Percentiles rank a stretch among this genome's conserved stretches.
Evolutionary conservation across 257 asterid genomes (phyloP).

Genomic region (Vinca minor): DNA sequence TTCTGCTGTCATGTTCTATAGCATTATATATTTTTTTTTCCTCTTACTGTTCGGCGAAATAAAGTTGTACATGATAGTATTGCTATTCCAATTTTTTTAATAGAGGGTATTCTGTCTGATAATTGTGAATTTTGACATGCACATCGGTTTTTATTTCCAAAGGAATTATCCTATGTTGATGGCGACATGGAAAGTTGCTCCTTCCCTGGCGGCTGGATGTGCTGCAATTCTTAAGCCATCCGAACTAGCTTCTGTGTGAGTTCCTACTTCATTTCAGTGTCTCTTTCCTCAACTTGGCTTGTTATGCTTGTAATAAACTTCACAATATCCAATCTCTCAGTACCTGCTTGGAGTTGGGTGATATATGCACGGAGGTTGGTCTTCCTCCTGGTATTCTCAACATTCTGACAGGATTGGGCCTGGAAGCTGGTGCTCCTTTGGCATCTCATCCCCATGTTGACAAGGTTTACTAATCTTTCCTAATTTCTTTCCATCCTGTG

Average conservation of each 20-base stretch:
- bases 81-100: no score
- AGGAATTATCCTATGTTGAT: conserved; percentile 95
- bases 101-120: not conserved
- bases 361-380: conserved; percentile 76
- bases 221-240: conserved; percentile 93
- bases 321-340: conserved; percentile 31
- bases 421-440: conserved; percentile 94
- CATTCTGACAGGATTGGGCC: conserved; percentile 79
- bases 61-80: no score
- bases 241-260: conserved; percentile 77
- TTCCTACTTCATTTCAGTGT: conserved; percentile 15
- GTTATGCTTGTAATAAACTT: conserved; percentile 2
- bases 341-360: conserved; percentile 94
- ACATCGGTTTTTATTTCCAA: conserved; percentile 13
- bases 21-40: no score
- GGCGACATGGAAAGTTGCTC: conserved; percentile 99
- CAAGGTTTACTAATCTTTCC: conserved; percentile 54
- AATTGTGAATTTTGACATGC: conserved; percentile 4
- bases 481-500: conserved; percentile 6
- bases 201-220: conserved; percentile 98
- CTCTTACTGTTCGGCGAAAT: no score
- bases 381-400: conserved; percentile 89
- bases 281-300: conserved; percentile 5
- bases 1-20: not conserved
- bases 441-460: conserved; percentile 94